Conservation (phyloP, 305 asterid genomes). For the Plantago coronopus region DNA sequence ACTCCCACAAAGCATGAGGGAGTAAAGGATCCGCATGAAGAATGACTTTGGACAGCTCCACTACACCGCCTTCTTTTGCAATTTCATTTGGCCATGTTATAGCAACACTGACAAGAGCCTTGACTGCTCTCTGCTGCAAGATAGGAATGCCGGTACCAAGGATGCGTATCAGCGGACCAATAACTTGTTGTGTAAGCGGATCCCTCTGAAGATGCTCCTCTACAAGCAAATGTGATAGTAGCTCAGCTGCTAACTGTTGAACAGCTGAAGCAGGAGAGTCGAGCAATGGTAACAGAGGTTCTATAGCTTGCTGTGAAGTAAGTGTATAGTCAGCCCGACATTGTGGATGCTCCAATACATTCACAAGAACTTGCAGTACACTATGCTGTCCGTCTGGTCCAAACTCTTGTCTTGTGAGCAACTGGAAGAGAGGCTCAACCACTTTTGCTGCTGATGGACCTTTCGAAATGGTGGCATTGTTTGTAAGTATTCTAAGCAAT, state of each 20-base stretch:
- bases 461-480: constrained; percentile 92
- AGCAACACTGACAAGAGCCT: constrained; percentile 66
- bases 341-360: constrained; percentile 90
- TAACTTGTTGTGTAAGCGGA: constrained; percentile 58
- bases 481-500: constrained; percentile 89
- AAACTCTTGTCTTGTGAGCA: constrained; percentile 70
- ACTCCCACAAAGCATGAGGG: constrained; percentile 85
- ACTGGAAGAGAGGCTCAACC: constrained; percentile 78
- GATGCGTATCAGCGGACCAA: constrained; percentile 66
- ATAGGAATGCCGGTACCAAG: constrained; percentile 71
- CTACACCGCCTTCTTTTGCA: constrained; percentile 98
- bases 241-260: constrained; percentile 83
- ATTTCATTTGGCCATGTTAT: constrained; percentile 86
- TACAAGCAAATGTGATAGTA: constrained; percentile 66
- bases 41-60: constrained; percentile 82
- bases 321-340: constrained; percentile 80
- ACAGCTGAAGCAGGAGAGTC: constrained; percentile 84
- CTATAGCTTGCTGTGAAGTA: constrained; percentile 76
- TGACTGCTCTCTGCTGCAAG: constrained; percentile 80
- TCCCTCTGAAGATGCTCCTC: constrained; percentile 88
- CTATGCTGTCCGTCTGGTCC: constrained; percentile 96
- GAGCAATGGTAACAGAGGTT: constrained; percentile 78
- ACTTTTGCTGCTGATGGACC: constrained; percentile 98
- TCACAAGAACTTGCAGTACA: constrained; percentile 88
- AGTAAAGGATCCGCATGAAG: constrained; percentile 81